phyloP scores from a whole-genome alignment of 257 asterid genomes.

The Ilex aquifolium region DNA sequence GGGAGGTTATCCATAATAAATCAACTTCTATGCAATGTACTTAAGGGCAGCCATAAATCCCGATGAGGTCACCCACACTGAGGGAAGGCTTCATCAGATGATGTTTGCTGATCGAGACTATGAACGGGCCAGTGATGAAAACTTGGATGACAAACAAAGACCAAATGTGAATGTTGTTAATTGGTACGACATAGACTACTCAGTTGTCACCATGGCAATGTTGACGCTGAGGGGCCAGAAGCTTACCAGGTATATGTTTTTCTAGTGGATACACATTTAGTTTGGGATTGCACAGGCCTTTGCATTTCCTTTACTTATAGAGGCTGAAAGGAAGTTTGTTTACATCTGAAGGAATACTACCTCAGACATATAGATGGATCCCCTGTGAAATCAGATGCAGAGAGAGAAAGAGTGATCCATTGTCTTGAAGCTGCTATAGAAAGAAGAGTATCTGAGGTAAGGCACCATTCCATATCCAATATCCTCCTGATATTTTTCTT shows the following conservation, averaged over 20 bases:
- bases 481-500: too few species aligned
- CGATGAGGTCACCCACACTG: neutral
- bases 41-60: neutral
- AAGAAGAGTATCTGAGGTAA: conserved; percentile 61
- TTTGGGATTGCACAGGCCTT: neutral
- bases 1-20: neutral
- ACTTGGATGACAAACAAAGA: neutral
- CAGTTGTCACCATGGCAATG: conserved; percentile 53
- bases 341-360: conserved; percentile 47
- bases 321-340: neutral
- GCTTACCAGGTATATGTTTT: conserved; percentile 41
- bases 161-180: neutral
- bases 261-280: neutral
- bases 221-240: conserved; percentile 44
- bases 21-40: neutral
- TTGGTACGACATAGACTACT: conserved; percentile 24
- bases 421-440: conserved; percentile 74
- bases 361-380: conserved; percentile 59
- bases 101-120: neutral
- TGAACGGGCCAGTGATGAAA: neutral
- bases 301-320: neutral
- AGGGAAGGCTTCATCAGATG: neutral
- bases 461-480: neutral
- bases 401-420: conserved; percentile 50
- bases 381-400: conserved; percentile 57